These are phyloP conservation scores for Calonectria pteridis DNA, from an alignment of 2,329 filamentous ascomycete genomes.

Conservation along the genomic window DNA sequence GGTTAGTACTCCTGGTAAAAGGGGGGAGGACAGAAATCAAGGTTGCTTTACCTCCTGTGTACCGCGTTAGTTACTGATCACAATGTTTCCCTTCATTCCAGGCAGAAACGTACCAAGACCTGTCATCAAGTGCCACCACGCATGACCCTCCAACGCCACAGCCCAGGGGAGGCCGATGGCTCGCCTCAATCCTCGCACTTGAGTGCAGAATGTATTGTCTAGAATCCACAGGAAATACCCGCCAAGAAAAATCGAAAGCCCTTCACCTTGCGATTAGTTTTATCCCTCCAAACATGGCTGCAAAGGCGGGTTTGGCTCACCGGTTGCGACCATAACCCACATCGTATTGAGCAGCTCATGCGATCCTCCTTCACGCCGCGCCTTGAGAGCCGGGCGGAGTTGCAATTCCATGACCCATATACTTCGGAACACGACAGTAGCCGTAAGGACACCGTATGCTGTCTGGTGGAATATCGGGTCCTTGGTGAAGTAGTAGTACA, in stretches of 20 bases:
- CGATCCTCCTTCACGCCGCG: slow-evolving; percentile 63
- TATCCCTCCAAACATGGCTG: neutral
- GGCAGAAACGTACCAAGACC: slow-evolving; percentile 67
- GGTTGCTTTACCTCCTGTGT: slow-evolving; percentile 35
- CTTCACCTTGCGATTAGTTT: slow-evolving; percentile 23
- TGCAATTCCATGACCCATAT: slow-evolving; percentile 78
- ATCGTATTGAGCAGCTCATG: slow-evolving; percentile 67
- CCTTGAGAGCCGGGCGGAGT: slow-evolving; percentile 60
- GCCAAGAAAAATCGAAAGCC: slow-evolving; percentile 75
- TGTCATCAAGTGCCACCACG: slow-evolving; percentile 82
- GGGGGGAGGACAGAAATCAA: neutral
- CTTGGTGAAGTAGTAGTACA: slow-evolving; percentile 81
- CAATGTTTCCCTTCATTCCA: neutral
- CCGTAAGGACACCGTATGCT: slow-evolving; percentile 80
- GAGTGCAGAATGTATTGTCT: slow-evolving; percentile 81
- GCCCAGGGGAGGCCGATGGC: slow-evolving; percentile 84
- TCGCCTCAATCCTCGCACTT: slow-evolving; percentile 74
- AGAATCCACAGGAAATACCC: slow-evolving; percentile 84
- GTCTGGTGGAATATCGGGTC: slow-evolving; percentile 87
- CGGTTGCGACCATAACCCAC: slow-evolving; percentile 79
- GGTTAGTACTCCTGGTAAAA: slow-evolving; percentile 29
- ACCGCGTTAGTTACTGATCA: slow-evolving; percentile 12
- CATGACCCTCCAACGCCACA: slow-evolving; percentile 72
- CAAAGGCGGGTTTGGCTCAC: slow-evolving; percentile 45
- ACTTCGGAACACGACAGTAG: slow-evolving; percentile 76